Evolutionary conservation across 163 green algal species (phyloP), one percentile per base, ranked within the genome.

Genomic region (Chlamydomonas reinhardtii): DNA sequence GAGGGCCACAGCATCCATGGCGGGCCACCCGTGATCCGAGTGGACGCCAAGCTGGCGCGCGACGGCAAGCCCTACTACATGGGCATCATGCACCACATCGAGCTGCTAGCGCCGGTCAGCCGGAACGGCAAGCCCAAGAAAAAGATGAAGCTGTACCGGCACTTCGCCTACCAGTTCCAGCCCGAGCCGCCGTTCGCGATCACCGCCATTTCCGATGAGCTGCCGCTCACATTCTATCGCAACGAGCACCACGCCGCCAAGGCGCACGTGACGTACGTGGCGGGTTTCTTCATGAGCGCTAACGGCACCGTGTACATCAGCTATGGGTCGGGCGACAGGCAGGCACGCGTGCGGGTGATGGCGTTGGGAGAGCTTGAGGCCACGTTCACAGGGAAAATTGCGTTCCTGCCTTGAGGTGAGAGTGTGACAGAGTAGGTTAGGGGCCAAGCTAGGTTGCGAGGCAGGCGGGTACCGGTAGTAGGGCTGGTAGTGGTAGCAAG

Each of bases 71-170:
- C 85, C 12, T 93, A 92, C 84, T 94, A 93, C 86, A 65, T 94
- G 37, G 92, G 92, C 15, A 84, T 94, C 72, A 92, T 94, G 81
- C 92, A 94, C 71, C 88, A 91, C 71, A 93, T 94, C 34, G 79
- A 92, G 85, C 79, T 84, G 27, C 62, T 70, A 6, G 12, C 59
- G 59, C 27, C 27, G 27, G 62, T 29, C 62, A 70, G 62, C 27
- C 24, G 24, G 27, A 32, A 35, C 14, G 32, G 24, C n/a, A 73
- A 83, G 25, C 35, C 56, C 31, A 11, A 39, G 16, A 71, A 75
- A 29, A 92, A 87, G 70, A 70, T 88, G 20, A 90, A 91, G 22
- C 65, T 91, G 61, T 94, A 94, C 86, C 92, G 91, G 61, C 92
- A 94, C 75, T 94, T 93, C 72, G 88, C 88, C 16, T 94, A 90